phyloP scores from a whole-genome alignment of 1,284 basidiomycete species.

The Leccinum insigne region DNA sequence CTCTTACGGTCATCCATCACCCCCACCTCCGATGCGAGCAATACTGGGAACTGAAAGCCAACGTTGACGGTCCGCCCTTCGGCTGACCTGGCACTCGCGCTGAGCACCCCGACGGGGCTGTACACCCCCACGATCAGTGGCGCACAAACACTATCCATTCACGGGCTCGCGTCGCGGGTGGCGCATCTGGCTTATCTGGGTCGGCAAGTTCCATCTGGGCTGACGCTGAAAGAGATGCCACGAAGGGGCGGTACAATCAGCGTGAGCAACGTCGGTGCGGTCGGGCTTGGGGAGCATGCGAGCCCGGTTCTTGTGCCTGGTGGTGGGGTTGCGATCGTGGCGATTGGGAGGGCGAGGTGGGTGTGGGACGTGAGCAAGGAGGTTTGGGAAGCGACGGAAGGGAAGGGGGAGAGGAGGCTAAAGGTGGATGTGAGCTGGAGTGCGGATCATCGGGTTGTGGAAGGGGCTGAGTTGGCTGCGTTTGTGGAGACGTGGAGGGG shows the following conservation, averaged over 20 bases:
- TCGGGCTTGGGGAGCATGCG: constrained; percentile 74
- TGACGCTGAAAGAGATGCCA: constrained; percentile 65
- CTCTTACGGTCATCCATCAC: constrained; percentile 77
- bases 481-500: constrained; percentile 90
- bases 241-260: constrained; percentile 77
- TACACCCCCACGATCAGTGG: constrained; percentile 83
- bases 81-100: constrained; percentile 73
- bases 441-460: constrained; percentile 90
- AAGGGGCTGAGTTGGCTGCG: constrained; percentile 90
- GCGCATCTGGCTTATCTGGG: constrained; percentile 63
- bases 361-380: constrained; percentile 62
- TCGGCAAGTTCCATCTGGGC: constrained; percentile 62
- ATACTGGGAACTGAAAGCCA: constrained; percentile 44
- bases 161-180: constrained; percentile 65
- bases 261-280: constrained; percentile 84
- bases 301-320: constrained; percentile 85
- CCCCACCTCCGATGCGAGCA: constrained; percentile 30
- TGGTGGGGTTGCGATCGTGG: constrained; percentile 90
- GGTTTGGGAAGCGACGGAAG: constrained; percentile 19
- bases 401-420: constrained; percentile 58
- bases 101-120: constrained; percentile 83
- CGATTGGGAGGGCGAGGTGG: constrained; percentile 85
- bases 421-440: constrained; percentile 83
- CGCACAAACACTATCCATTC: constrained; percentile 61
- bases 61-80: constrained; percentile 67